phyloP scores from a whole-genome alignment of 116 monocot species.

The Phalaenopsis hybrid region DNA sequence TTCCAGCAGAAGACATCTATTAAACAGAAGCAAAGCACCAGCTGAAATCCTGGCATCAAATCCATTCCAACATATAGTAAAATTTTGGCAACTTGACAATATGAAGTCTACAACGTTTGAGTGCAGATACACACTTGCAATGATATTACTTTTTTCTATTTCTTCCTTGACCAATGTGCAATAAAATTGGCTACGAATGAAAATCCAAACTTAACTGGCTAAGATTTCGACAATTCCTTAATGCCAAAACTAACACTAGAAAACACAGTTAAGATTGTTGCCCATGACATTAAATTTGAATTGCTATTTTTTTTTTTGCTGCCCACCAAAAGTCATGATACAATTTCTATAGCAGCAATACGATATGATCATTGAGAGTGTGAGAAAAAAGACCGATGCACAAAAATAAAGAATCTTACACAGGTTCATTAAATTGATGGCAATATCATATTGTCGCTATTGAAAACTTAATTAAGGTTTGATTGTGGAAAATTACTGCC shows the following conservation, averaged over 20 bases:
- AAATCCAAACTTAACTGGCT: background rate
- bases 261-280: background rate
- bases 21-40: constrained; percentile 58
- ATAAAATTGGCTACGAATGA: background rate
- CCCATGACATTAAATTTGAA: no score
- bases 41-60: constrained; percentile 43
- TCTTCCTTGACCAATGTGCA: background rate
- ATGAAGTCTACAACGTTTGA: background rate
- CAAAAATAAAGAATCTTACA: no score
- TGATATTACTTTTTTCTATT: background rate
- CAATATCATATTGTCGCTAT: no score
- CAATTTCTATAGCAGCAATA: background rate
- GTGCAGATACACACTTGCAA: background rate
- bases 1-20: constrained; percentile 64
- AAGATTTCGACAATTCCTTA: background rate
- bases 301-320: no score
- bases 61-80: background rate
- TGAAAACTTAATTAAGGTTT: no score
- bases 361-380: no score
- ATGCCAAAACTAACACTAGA: background rate
- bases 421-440: no score
- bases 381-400: no score
- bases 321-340: background rate
- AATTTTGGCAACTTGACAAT: background rate
- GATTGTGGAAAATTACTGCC: no score